Conservation (phyloP, 75 land plant genomes). For the Gnetum montanum region DNA sequence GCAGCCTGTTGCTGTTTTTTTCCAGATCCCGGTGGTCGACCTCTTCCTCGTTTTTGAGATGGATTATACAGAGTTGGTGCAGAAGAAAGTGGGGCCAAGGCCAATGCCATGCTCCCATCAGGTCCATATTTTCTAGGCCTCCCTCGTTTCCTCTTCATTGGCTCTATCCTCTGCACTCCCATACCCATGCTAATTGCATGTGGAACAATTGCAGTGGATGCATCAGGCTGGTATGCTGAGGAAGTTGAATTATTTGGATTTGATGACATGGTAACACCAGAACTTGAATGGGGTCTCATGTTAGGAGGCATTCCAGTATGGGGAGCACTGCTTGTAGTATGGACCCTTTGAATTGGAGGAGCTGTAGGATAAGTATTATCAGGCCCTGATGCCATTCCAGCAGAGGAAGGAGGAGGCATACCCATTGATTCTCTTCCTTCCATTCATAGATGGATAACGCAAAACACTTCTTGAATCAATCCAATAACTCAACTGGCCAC, state of each 20-base stretch:
- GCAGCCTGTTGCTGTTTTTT: slow-evolving; percentile 36
- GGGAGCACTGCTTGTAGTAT: slow-evolving; percentile 15
- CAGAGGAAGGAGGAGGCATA: slow-evolving; percentile 11
- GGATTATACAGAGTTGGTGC: slow-evolving; percentile 4
- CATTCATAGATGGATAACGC: slow-evolving; percentile 28
- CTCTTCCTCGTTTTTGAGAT: slow-evolving; percentile 19
- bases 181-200: slow-evolving; percentile 11
- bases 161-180: slow-evolving; percentile 18
- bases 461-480: too few species aligned
- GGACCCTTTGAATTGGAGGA: slow-evolving; percentile 11
- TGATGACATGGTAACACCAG: slow-evolving; percentile 7
- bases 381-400: slow-evolving; percentile 21
- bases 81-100: slow-evolving; percentile 19
- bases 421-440: slow-evolving; percentile 57
- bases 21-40: slow-evolving; percentile 38
- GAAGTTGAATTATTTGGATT: slow-evolving; percentile 14
- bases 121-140: slow-evolving; percentile 69
- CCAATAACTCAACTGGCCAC: too few species aligned
- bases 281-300: slow-evolving; percentile 17
- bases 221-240: slow-evolving; percentile 15
- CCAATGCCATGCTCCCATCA: slow-evolving; percentile 27
- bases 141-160: slow-evolving; percentile 63
- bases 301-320: slow-evolving; percentile 10
- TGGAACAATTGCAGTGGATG: slow-evolving; percentile 12
- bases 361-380: slow-evolving; percentile 6